These are phyloP conservation scores for Clarireedia hainanense DNA, from an alignment of 2,329 filamentous ascomycete species.

Conservation along the genomic window DNA sequence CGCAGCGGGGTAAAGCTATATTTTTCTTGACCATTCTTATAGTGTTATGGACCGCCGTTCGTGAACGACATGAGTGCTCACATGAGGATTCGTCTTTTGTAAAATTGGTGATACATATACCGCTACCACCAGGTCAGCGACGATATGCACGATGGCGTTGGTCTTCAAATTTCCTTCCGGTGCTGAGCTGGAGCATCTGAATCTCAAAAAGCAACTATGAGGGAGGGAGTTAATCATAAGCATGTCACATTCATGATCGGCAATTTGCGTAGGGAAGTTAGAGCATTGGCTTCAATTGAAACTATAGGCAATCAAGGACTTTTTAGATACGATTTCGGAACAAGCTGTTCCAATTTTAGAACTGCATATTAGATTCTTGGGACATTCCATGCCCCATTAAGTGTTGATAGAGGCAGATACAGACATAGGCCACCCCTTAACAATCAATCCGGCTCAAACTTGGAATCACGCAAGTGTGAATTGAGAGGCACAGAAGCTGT, in stretches of 20 bases:
- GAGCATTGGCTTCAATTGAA: not conserved
- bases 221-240: not conserved
- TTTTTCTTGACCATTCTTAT: slow-evolving; percentile 17
- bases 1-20: slow-evolving; percentile 16
- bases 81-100: slow-evolving; percentile 1
- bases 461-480: too few species aligned
- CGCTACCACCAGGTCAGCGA: slow-evolving; percentile 25
- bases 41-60: slow-evolving; percentile 19
- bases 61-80: slow-evolving; percentile 21
- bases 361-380: not conserved
- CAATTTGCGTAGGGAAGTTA: not conserved
- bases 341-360: not conserved
- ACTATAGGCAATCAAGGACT: not conserved
- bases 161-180: slow-evolving; percentile 18
- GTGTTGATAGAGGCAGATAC: too few species aligned
- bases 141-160: slow-evolving; percentile 16
- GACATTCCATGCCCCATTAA: not conserved
- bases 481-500: too few species aligned
- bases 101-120: slow-evolving; percentile 19
- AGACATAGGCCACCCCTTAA: too few species aligned
- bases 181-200: slow-evolving; percentile 20
- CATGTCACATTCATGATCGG: not conserved
- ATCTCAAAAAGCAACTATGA: not conserved
- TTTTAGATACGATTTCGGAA: not conserved
- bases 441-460: too few species aligned